A percentile compares a stretch with the other conserved stretches of the same genome.
phyloP scores from a whole-genome alignment of 106 monocot species.

The Triglochin maritima region DNA sequence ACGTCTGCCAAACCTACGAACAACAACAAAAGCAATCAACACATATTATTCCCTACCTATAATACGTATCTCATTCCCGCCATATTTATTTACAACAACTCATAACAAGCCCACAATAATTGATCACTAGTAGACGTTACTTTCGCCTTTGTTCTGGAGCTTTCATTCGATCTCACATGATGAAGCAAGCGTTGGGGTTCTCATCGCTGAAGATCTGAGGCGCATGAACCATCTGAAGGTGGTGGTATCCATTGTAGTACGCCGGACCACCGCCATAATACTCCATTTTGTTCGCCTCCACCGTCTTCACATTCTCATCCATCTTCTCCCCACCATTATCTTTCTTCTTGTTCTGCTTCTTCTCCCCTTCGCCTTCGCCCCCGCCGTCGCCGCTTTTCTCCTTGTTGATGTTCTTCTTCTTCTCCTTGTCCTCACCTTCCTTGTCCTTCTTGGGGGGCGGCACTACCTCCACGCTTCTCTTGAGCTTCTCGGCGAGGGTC shows the following conservation, averaged over 20 bases:
- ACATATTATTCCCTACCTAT: too few relatives aligned
- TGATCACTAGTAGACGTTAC: too few relatives aligned
- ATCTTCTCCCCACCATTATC: neutral
- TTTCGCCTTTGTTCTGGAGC: too few relatives aligned
- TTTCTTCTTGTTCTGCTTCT: neutral
- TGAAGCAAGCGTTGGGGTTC: constrained; percentile 82
- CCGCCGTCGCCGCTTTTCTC: neutral
- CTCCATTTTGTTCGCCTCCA: constrained; percentile 40
- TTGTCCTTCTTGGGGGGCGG: constrained; percentile 20
- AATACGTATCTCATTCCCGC: too few relatives aligned
- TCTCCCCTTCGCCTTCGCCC: neutral
- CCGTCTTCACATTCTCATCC: neutral
- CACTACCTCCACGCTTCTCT: constrained; percentile 40
- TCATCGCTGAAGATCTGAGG: constrained; percentile 90
- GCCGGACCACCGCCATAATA: constrained; percentile 9
- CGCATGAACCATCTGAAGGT: constrained; percentile 28
- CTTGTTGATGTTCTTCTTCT: constrained; percentile 7
- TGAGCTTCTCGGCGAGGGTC: constrained; percentile 30
- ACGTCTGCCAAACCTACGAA: too few relatives aligned
- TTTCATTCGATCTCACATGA: constrained; percentile 41
- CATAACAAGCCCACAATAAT: too few relatives aligned
- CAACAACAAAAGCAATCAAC: too few relatives aligned
- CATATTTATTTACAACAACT: too few relatives aligned
- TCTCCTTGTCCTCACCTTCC: constrained; percentile 6
- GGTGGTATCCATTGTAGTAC: constrained; percentile 1